A percentile compares a stretch with the other conserved stretches of the same genome.
phyloP scores from a whole-genome alignment of 1,139 yeast species.

The Candida freyschussii region DNA sequence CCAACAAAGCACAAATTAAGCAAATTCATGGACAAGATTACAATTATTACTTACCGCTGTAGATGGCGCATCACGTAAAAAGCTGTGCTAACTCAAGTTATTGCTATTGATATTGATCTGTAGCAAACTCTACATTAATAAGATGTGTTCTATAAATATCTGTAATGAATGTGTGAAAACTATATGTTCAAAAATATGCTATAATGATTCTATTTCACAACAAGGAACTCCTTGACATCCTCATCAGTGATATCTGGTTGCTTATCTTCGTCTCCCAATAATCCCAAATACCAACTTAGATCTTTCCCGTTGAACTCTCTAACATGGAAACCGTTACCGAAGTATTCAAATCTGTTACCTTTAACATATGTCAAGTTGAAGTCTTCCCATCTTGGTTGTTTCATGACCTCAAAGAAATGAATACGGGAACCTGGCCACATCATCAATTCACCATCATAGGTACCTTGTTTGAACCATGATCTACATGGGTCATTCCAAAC shows the following conservation, averaged over 20 bases:
- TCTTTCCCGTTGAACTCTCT: conserved; percentile 1
- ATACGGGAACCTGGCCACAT: conserved; percentile 1
- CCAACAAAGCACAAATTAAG: too few species aligned
- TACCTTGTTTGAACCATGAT: background rate
- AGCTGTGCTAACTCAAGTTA: too few species aligned
- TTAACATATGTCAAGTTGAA: background rate
- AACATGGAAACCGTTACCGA: conserved; percentile 1
- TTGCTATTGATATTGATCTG: too few species aligned
- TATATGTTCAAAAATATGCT: too few species aligned
- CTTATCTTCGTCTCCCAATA: background rate
- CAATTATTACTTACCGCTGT: too few species aligned
- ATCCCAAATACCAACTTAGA: background rate
- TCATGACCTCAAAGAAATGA: background rate
- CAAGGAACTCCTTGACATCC: background rate
- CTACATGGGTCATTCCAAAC: conserved; percentile 1
- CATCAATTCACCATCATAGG: background rate
- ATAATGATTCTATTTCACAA: too few species aligned
- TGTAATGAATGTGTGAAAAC: too few species aligned
- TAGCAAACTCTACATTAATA: too few species aligned
- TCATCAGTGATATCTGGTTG: background rate
- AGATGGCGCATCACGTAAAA: too few species aligned
- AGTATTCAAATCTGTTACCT: background rate
- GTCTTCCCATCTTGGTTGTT: conserved; percentile 1
- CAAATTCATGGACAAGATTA: too few species aligned
- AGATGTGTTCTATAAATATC: too few species aligned